Conservation (phyloP, 139 green algal genomes). For the Chlamydomonas schloesseri region DNA sequence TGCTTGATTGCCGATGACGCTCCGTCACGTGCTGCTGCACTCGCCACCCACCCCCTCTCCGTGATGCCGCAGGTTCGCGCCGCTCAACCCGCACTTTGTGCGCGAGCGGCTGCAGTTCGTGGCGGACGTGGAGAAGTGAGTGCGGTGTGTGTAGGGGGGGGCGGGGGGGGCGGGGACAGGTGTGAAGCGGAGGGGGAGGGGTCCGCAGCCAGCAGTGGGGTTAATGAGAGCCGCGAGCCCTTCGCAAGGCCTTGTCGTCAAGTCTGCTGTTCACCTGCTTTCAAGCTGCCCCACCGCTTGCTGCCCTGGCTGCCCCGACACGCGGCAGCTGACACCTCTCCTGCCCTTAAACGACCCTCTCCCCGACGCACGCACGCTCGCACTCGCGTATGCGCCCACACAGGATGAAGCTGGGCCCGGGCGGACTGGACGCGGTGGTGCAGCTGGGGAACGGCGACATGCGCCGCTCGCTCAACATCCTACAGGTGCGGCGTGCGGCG, state of each 20-base stretch:
- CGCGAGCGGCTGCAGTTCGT: slow-evolving; percentile 82
- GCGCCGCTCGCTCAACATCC: slow-evolving; percentile 95
- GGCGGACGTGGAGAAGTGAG: slow-evolving; percentile 79
- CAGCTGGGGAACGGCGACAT: slow-evolving; percentile 93
- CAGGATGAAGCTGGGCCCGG: slow-evolving; percentile 70
- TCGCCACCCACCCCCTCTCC: neutral
- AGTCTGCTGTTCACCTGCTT: too few species aligned
- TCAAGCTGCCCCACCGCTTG: too few species aligned
- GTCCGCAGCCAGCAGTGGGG: too few species aligned
- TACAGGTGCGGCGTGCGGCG: slow-evolving; percentile 73
- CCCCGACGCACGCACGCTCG: too few species aligned
- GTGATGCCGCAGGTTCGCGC: slow-evolving; percentile 94
- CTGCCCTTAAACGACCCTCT: too few species aligned
- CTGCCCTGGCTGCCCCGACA: too few species aligned
- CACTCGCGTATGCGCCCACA: too few species aligned
- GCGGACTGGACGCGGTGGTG: slow-evolving; percentile 87
- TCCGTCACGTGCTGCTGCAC: too few species aligned
- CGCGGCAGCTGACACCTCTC: too few species aligned
- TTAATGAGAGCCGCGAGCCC: too few species aligned
- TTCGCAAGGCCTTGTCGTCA: too few species aligned
- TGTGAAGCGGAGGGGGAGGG: neutral
- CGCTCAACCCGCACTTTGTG: slow-evolving; percentile 83
- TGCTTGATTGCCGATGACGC: too few species aligned
- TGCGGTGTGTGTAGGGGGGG: neutral
- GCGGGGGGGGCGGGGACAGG: neutral